Evolutionary conservation across 345 rosid genomes (phyloP).

Genomic region (Excoecaria agallocha): DNA sequence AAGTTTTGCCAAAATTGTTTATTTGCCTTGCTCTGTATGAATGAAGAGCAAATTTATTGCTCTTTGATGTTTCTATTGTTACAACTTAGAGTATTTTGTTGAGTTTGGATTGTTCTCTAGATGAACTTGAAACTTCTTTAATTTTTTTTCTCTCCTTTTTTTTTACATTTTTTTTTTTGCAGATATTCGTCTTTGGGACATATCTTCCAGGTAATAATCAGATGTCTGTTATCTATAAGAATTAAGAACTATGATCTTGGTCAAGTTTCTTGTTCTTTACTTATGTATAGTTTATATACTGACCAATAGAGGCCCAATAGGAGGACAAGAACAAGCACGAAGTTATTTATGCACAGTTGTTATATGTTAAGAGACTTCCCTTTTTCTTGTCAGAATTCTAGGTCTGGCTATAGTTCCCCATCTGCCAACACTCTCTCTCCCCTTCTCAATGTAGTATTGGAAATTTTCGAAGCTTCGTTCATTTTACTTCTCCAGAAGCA

Average conservation of each 20-base stretch:
- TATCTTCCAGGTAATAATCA: constrained; percentile 64
- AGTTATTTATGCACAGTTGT: background rate
- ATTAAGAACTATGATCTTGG: background rate
- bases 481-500: background rate
- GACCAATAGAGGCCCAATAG: background rate
- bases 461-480: background rate
- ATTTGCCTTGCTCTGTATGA: background rate
- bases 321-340: background rate
- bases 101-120: background rate
- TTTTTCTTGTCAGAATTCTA: background rate
- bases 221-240: background rate
- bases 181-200: constrained; percentile 98
- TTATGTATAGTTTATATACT: background rate
- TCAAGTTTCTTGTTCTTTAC: background rate
- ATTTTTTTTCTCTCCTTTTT: background rate
- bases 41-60: background rate
- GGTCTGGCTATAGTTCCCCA: background rate
- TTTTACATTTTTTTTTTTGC: too few species aligned
- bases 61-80: too few species aligned
- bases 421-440: background rate
- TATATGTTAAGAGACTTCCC: background rate
- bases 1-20: background rate
- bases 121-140: constrained; percentile 1
- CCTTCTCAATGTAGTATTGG: background rate
- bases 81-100: background rate